These are phyloP conservation scores for Irpex sp. DNA, from an alignment of 1,284 basidiomycete species.

Conservation along the genomic window DNA sequence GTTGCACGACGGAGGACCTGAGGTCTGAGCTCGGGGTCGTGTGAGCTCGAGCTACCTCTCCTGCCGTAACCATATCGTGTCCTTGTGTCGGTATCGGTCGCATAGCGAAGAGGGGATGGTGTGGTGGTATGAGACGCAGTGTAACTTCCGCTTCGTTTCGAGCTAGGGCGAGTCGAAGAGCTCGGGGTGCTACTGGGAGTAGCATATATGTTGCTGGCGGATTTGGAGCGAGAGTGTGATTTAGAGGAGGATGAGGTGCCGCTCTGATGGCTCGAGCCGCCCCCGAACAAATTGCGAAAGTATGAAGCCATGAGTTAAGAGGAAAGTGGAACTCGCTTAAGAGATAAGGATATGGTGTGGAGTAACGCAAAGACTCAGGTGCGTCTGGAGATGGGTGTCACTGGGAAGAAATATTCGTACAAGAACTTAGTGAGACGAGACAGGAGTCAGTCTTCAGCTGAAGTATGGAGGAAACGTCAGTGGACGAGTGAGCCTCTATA, in stretches of 20 bases:
- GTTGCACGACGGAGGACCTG: constrained; percentile 24
- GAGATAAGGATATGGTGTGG: constrained; percentile 3
- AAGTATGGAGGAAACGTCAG: not conserved
- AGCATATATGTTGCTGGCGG: constrained; percentile 24
- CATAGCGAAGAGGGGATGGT: constrained; percentile 35
- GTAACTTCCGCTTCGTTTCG: constrained; percentile 30
- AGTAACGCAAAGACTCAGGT: not conserved
- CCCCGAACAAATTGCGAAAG: constrained; percentile 35
- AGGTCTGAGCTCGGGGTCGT: constrained; percentile 21
- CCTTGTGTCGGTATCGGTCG: constrained; percentile 26
- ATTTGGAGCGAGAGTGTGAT: constrained; percentile 27
- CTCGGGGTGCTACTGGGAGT: constrained; percentile 18
- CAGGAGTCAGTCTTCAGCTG: not conserved
- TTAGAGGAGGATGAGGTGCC: constrained; percentile 20
- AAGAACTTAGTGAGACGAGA: not conserved
- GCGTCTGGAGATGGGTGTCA: not conserved
- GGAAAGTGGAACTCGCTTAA: not conserved
- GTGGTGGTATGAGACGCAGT: constrained; percentile 21
- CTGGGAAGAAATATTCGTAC: not conserved
- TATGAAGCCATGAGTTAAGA: constrained; percentile 30
- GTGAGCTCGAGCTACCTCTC: constrained; percentile 16
- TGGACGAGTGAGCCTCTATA: not conserved
- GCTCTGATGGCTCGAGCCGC: constrained; percentile 16
- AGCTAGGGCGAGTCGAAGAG: constrained; percentile 12
- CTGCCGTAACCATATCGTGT: constrained; percentile 27